phyloP scores from a whole-genome alignment of 768 basidiomycete genomes.

The Dentipellis fragilis region DNA sequence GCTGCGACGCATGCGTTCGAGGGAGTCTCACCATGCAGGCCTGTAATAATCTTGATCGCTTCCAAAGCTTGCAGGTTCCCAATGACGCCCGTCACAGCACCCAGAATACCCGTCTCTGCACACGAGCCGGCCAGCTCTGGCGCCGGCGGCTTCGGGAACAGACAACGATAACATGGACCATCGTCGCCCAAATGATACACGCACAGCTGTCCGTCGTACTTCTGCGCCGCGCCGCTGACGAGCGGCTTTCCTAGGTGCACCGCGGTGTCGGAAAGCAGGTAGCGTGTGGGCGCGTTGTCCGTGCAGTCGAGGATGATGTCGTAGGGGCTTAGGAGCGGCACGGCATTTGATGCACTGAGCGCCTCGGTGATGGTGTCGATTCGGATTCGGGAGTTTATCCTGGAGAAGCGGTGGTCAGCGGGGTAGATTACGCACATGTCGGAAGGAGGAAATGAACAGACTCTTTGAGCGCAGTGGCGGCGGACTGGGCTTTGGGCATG shows the following conservation, averaged over 20 bases:
- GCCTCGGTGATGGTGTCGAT: constrained; percentile 46
- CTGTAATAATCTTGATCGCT: constrained; percentile 69
- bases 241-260: constrained; percentile 71
- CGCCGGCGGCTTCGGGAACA: constrained; percentile 77
- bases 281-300: constrained; percentile 86
- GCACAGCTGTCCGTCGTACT: constrained; percentile 73
- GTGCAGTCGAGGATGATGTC: constrained; percentile 88
- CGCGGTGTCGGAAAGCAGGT: constrained; percentile 82
- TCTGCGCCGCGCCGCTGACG: constrained; percentile 88
- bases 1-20: neutral
- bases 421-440: constrained; percentile 1
- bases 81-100: constrained; percentile 81
- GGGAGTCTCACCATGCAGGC: constrained; percentile 44
- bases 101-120: constrained; percentile 82
- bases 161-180: constrained; percentile 89
- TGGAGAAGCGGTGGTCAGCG: constrained; percentile 21
- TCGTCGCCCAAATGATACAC: constrained; percentile 57
- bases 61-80: constrained; percentile 87
- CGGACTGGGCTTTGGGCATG: constrained; percentile 73
- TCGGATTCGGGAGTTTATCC: constrained; percentile 63
- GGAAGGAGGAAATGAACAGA: constrained; percentile 20
- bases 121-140: constrained; percentile 62
- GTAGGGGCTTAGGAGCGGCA: constrained; percentile 49
- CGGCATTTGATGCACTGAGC: constrained; percentile 54
- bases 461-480: constrained; percentile 59